Evolutionary conservation across 1,284 basidiomycete genomes (phyloP).

Genomic region (Leccinum angustisporum): DNA sequence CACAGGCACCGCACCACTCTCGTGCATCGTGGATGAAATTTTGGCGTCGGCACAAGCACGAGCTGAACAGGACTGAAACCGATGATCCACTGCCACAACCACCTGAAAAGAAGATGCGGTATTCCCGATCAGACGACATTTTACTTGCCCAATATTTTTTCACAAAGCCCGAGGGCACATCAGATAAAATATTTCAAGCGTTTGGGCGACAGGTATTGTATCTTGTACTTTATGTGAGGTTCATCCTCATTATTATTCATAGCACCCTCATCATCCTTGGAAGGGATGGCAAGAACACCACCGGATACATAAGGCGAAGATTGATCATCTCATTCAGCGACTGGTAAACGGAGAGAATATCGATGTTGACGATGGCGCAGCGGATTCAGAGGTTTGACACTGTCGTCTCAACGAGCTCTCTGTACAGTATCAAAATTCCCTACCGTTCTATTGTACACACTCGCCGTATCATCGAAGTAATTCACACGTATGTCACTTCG

Average conservation of each 20-base stretch:
- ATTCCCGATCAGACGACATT: constrained; percentile 72
- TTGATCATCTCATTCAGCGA: constrained; percentile 70
- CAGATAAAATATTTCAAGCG: constrained; percentile 75
- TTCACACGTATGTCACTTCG: background rate
- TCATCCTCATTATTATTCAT: background rate
- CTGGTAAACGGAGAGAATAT: constrained; percentile 59
- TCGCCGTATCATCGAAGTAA: background rate
- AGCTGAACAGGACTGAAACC: constrained; percentile 58
- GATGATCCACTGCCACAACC: constrained; percentile 70
- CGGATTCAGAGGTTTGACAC: constrained; percentile 31
- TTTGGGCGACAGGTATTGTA: constrained; percentile 62
- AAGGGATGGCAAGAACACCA: constrained; percentile 89
- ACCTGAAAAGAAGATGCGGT: constrained; percentile 82
- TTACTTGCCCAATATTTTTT: constrained; percentile 71
- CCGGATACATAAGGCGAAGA: constrained; percentile 79
- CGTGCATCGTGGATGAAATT: constrained; percentile 89
- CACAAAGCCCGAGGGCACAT: constrained; percentile 70
- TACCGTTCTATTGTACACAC: constrained; percentile 14
- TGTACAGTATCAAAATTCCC: constrained; percentile 14
- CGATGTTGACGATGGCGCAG: constrained; percentile 33
- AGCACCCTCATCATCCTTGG: constrained; percentile 86
- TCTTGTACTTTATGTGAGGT: background rate
- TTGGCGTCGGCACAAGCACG: constrained; percentile 81
- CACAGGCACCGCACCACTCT: constrained; percentile 79
- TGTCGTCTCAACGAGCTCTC: background rate